Conservation (phyloP, 1,284 basidiomycete species). For the Sporisorium scitamineum region DNA sequence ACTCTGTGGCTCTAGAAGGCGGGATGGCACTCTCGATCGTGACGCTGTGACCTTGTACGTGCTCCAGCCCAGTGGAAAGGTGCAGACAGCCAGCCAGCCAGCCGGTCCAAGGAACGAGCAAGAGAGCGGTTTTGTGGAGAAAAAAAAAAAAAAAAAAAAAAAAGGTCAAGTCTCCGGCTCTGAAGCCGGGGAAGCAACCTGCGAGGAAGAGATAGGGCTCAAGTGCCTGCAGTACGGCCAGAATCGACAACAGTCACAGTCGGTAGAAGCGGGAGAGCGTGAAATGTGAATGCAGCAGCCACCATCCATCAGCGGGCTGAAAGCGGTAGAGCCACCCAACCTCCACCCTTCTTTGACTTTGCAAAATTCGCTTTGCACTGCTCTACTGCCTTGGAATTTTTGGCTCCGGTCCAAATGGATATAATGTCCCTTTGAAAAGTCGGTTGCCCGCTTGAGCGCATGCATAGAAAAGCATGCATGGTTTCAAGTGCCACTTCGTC, state of each 20-base stretch:
- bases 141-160: neutral
- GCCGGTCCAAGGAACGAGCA: neutral
- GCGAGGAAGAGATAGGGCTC: slow-evolving; percentile 3
- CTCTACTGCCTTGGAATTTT: slow-evolving; percentile 9
- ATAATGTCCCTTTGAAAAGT: slow-evolving; percentile 27
- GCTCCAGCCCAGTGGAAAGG: neutral
- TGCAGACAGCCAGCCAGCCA: slow-evolving; percentile 1
- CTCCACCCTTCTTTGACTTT: slow-evolving; percentile 16
- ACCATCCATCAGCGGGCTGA: slow-evolving; percentile 6
- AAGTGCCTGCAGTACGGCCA: slow-evolving; percentile 24
- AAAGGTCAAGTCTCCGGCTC: slow-evolving; percentile 3
- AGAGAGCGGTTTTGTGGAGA: slow-evolving; percentile 14
- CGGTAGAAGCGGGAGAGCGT: slow-evolving; percentile 20
- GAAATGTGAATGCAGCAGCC: slow-evolving; percentile 14
- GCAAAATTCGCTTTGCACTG: slow-evolving; percentile 15
- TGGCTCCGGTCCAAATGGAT: slow-evolving; percentile 38
- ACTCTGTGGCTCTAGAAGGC: slow-evolving; percentile 14
- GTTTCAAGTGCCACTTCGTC: neutral
- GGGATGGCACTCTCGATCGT: slow-evolving; percentile 6
- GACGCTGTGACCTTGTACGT: slow-evolving; percentile 6
- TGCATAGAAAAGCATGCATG: neutral
- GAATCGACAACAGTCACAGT: slow-evolving; percentile 17
- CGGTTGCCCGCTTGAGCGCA: slow-evolving; percentile 15
- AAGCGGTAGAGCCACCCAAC: slow-evolving; percentile 22
- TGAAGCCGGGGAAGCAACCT: slow-evolving; percentile 1